Evolutionary conservation across 2,329 filamentous ascomycete genomes (phyloP).

Genomic region (Ophiostoma fasciatum): DNA sequence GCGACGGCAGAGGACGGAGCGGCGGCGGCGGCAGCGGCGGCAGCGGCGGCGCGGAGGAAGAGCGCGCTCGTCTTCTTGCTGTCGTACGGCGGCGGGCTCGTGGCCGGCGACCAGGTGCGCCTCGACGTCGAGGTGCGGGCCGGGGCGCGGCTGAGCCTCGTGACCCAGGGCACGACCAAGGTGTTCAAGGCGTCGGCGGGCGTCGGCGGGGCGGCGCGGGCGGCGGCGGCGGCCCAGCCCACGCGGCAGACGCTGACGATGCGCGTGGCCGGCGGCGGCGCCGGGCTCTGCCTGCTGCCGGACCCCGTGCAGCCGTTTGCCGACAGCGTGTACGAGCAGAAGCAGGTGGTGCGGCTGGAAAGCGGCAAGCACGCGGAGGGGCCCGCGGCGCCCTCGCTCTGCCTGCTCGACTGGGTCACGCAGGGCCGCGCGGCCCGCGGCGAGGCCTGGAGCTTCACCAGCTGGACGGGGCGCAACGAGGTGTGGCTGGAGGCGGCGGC

Average conservation of each 20-base stretch:
- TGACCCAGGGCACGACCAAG: constrained; percentile 77
- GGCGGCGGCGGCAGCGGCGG: neutral
- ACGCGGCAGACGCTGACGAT: constrained; percentile 44
- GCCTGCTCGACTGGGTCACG: constrained; percentile 86
- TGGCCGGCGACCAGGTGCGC: constrained; percentile 71
- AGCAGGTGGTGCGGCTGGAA: constrained; percentile 57
- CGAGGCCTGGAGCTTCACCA: constrained; percentile 73
- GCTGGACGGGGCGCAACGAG: constrained; percentile 77
- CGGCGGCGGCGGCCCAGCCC: constrained; percentile 6
- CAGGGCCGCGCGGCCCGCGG: constrained; percentile 73
- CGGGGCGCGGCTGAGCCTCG: constrained; percentile 50
- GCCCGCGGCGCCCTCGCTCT: constrained; percentile 36
- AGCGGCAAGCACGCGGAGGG: constrained; percentile 21
- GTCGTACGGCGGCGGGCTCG: constrained; percentile 86
- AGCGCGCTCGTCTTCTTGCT: constrained; percentile 77
- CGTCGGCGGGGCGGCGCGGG: constrained; percentile 1
- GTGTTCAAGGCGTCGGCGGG: constrained; percentile 67
- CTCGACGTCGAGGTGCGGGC: constrained; percentile 52
- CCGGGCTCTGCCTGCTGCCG: constrained; percentile 55
- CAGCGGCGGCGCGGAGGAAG: constrained; percentile 27
- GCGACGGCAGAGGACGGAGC: too few relatives aligned
- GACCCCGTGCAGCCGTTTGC: constrained; percentile 90
- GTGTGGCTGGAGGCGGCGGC: constrained; percentile 38
- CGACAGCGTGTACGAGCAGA: constrained; percentile 70
- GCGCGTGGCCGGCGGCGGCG: constrained; percentile 31